A percentile compares a stretch with the other conserved stretches of the same genome.
Evolutionary conservation across 2,329 filamentous ascomycete species (phyloP).

Genomic region (Tolypocladium ovalisporum): DNA sequence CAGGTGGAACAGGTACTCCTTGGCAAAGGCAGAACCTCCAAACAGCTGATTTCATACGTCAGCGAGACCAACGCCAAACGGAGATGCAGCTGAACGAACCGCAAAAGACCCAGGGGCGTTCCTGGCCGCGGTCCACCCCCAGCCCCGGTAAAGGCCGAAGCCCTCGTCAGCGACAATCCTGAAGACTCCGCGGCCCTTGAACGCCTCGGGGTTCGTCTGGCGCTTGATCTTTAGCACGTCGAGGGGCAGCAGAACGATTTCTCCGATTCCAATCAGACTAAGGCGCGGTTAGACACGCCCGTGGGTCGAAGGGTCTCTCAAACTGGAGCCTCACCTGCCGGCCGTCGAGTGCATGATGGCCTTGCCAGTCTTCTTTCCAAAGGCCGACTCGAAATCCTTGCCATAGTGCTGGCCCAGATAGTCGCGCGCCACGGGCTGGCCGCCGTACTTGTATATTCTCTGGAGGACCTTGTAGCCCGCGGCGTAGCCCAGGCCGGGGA

Average conservation of each 20-base stretch:
- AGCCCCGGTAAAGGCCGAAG: constrained; percentile 89
- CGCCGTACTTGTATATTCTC: constrained; percentile 97
- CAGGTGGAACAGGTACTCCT: constrained; percentile 87
- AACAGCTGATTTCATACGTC: constrained; percentile 55
- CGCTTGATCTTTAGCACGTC: constrained; percentile 99
- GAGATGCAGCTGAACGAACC: constrained; percentile 40
- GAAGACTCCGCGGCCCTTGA: constrained; percentile 84
- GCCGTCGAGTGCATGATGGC: constrained; percentile 96
- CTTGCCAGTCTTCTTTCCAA: constrained; percentile 96
- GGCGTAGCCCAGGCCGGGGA: constrained; percentile 93
- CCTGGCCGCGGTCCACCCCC: constrained; percentile 93
- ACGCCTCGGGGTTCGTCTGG: constrained; percentile 97
- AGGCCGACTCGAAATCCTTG: constrained; percentile 72
- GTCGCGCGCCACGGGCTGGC: constrained; percentile 89
- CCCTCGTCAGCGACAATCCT: constrained; percentile 89
- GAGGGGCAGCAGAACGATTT: constrained; percentile 88
- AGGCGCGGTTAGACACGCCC: constrained; percentile 8
- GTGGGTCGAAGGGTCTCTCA: neutral
- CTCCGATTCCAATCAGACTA: constrained; percentile 90
- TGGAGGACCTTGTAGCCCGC: constrained; percentile 97
- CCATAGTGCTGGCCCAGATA: constrained; percentile 74
- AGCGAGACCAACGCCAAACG: neutral
- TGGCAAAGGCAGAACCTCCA: constrained; percentile 92
- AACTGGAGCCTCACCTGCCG: constrained; percentile 51
- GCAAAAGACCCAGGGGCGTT: constrained; percentile 97